Conservation (phyloP, 305 asterid species). For the Solanum aculeatissimum region DNA sequence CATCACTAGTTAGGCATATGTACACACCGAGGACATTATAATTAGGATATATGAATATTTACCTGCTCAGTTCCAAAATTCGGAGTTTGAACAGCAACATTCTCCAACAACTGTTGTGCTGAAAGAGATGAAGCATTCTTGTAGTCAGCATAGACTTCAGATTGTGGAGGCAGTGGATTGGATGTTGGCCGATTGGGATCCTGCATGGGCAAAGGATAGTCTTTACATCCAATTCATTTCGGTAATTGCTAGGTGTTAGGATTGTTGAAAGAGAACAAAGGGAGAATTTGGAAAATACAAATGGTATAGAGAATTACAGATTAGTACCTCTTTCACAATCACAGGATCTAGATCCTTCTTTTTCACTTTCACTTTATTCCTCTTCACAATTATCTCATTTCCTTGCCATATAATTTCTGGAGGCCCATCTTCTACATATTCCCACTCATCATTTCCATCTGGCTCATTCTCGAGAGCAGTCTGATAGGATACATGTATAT, state of each 20-base stretch:
- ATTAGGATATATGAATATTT: conserved; percentile 1
- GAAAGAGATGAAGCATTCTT: conserved; percentile 42
- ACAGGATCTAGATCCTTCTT: conserved; percentile 31
- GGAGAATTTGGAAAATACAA: not conserved
- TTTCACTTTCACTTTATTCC: conserved; percentile 72
- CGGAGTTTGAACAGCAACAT: conserved; percentile 90
- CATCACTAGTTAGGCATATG: not conserved
- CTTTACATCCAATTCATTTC: not conserved
- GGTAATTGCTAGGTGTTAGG: not conserved
- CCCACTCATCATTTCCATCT: conserved; percentile 64
- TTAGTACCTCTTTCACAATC: conserved; percentile 39
- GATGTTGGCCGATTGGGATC: conserved; percentile 81
- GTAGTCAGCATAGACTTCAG: conserved; percentile 62
- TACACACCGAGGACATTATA: not conserved
- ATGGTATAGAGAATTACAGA: not conserved
- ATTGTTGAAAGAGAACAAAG: not conserved
- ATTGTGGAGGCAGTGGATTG: conserved; percentile 93
- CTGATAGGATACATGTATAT: conserved; percentile 20
- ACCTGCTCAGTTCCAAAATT: conserved; percentile 99
- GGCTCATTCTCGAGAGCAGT: conserved; percentile 31
- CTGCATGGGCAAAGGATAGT: conserved; percentile 26
- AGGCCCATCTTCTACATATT: conserved; percentile 92
- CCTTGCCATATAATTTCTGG: conserved; percentile 98
- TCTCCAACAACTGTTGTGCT: conserved; percentile 74
- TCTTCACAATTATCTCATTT: conserved; percentile 91